These are phyloP conservation scores for Mucor plumbeus DNA, from an alignment of 371 early-diverging fungal genomes.

Conservation along the genomic window DNA sequence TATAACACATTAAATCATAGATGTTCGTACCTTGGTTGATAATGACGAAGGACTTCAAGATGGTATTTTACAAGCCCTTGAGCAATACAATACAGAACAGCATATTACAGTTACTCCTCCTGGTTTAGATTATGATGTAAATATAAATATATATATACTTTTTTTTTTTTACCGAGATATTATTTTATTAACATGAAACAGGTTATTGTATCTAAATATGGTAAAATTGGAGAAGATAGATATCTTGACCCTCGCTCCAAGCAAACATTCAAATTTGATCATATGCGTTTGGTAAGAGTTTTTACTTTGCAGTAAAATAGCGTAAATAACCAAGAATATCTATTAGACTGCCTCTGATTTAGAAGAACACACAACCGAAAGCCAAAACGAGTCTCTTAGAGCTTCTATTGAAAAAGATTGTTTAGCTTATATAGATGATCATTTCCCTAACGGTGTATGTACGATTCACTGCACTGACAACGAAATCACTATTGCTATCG, in stretches of 20 bases:
- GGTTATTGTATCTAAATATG: constrained; percentile 80
- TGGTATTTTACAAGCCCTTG: constrained; percentile 74
- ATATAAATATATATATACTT: too few relatives aligned
- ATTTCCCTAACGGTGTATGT: constrained; percentile 78
- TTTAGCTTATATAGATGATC: constrained; percentile 69
- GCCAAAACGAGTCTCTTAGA: constrained; percentile 57
- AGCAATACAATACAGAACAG: constrained; percentile 87
- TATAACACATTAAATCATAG: constrained; percentile 46
- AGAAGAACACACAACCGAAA: constrained; percentile 58
- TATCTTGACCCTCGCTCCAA: constrained; percentile 79
- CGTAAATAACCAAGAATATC: not conserved
- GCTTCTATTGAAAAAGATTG: constrained; percentile 69
- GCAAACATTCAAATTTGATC: constrained; percentile 75
- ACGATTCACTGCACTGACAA: constrained; percentile 67
- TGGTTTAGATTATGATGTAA: constrained; percentile 67
- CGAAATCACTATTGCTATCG: constrained; percentile 71
- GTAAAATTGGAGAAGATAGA: constrained; percentile 63
- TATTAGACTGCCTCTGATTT: constrained; percentile 61
- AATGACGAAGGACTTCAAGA: constrained; percentile 81
- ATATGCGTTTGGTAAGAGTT: constrained; percentile 64
- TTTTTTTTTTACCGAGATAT: not conserved
- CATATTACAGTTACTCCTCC: constrained; percentile 73
- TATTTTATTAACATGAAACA: constrained; percentile 17
- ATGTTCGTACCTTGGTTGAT: constrained; percentile 84
- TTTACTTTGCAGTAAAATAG: not conserved